A percentile compares a stretch with the other conserved stretches of the same genome.
Conservation (phyloP, 495 filamentous ascomycete species). For the Hypoxylon lenormandii region DNA sequence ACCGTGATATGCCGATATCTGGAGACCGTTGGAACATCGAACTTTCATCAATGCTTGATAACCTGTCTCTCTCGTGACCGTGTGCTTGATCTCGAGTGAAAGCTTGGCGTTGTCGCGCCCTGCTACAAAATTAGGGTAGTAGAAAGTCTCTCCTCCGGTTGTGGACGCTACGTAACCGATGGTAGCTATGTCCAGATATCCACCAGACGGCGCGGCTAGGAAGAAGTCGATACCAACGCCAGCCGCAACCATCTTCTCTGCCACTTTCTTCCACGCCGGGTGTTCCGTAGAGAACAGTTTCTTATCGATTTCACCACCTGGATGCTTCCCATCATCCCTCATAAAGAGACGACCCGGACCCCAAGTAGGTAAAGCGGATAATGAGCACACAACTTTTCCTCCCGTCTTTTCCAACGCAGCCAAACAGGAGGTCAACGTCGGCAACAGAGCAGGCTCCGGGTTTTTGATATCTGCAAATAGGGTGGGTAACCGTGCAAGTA, state of each 20-base stretch:
- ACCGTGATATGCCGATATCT: slow-evolving; percentile 91
- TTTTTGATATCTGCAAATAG: slow-evolving; percentile 89
- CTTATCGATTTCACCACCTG: slow-evolving; percentile 88
- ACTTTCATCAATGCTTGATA: slow-evolving; percentile 99
- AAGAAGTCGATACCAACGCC: slow-evolving; percentile 95
- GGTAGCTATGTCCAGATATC: slow-evolving; percentile 93
- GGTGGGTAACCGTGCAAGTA: slow-evolving; percentile 81
- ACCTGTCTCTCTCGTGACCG: slow-evolving; percentile 89
- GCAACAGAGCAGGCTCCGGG: slow-evolving; percentile 86
- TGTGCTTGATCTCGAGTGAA: slow-evolving; percentile 85
- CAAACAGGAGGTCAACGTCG: slow-evolving; percentile 83
- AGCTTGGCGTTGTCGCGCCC: slow-evolving; percentile 86
- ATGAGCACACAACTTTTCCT: slow-evolving; percentile 90
- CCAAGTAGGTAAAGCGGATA: slow-evolving; percentile 85
- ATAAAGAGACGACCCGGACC: slow-evolving; percentile 85
- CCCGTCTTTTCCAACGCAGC: slow-evolving; percentile 84
- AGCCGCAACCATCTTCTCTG: slow-evolving; percentile 86
- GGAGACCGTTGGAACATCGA: slow-evolving; percentile 93
- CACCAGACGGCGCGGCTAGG: slow-evolving; percentile 85
- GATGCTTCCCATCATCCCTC: slow-evolving; percentile 87
- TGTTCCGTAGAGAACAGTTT: slow-evolving; percentile 93
- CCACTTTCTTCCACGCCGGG: slow-evolving; percentile 81
- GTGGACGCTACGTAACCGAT: slow-evolving; percentile 82
- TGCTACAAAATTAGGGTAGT: slow-evolving; percentile 94
- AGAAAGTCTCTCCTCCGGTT: slow-evolving; percentile 92